Conservation (phyloP, 306 rosid species). For the Rosa multiflora region DNA sequence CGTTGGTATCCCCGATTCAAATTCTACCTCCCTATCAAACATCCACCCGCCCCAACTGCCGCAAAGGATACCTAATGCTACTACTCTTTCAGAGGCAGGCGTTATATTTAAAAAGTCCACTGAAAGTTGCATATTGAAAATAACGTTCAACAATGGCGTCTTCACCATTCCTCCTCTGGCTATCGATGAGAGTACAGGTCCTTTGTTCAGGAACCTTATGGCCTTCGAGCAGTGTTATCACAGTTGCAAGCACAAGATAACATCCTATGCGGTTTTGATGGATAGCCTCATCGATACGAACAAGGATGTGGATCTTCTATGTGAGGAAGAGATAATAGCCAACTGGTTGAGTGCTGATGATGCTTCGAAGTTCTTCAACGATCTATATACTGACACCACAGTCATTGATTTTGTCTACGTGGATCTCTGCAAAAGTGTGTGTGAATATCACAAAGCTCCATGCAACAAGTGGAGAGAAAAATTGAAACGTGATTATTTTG, state of each 20-base stretch:
- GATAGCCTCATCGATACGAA: slow-evolving; percentile 18
- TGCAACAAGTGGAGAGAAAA: slow-evolving; percentile 2
- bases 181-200: slow-evolving; percentile 22
- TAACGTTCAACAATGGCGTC: neutral
- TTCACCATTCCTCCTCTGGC: slow-evolving; percentile 3
- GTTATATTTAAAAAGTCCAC: neutral
- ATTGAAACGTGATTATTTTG: slow-evolving; percentile 21
- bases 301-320: slow-evolving; percentile 6
- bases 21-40: no score
- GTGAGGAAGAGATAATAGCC: neutral
- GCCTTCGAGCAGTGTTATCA: slow-evolving; percentile 22
- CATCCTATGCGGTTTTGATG: slow-evolving; percentile 25
- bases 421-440: accelerated
- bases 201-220: slow-evolving; percentile 15
- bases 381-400: slow-evolving; percentile 17
- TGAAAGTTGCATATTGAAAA: neutral
- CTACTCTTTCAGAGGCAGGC: slow-evolving; percentile 11
- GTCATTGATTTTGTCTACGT: neutral
- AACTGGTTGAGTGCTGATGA: slow-evolving; percentile 12
- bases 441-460: accelerated
- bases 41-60: neutral
- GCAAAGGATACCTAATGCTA: slow-evolving; percentile 8
- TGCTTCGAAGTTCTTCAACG: slow-evolving; percentile 11
- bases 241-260: neutral
- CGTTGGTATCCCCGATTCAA: neutral